Evolutionary conservation across 2,329 filamentous ascomycete genomes (phyloP).

Genomic region (Stagonosporopsis chrysanthemi): DNA sequence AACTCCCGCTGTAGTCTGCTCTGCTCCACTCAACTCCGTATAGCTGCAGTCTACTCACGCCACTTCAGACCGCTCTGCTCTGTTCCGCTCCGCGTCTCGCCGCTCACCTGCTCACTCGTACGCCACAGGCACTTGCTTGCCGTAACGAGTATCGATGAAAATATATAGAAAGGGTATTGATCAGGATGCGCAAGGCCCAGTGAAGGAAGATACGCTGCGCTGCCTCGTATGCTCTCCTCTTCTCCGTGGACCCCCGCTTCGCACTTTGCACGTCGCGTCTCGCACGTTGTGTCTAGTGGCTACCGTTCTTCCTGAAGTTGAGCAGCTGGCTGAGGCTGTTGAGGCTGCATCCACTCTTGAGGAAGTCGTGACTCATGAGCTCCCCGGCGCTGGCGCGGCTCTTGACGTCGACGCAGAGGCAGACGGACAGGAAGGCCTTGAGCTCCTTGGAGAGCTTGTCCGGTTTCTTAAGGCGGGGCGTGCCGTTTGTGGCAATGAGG

Average conservation of each 20-base stretch:
- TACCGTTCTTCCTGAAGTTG: conserved; percentile 78
- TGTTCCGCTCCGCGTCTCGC: background rate
- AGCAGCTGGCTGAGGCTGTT: conserved; percentile 85
- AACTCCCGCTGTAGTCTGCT: background rate
- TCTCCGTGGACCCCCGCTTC: background rate
- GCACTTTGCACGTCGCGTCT: background rate
- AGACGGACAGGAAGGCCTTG: conserved; percentile 95
- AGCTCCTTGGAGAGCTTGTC: conserved; percentile 98
- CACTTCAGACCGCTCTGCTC: background rate
- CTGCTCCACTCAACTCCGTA: background rate
- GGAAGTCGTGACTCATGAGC: conserved; percentile 88
- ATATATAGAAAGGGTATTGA: conserved; percentile 41
- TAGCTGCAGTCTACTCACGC: background rate
- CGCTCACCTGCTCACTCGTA: background rate
- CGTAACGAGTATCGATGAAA: conserved; percentile 23
- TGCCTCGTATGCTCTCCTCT: background rate
- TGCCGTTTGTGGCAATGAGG: conserved; percentile 97
- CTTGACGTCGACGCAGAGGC: conserved; percentile 95
- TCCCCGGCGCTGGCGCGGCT: conserved; percentile 91
- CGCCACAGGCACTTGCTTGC: conserved; percentile 8
- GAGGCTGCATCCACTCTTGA: conserved; percentile 88
- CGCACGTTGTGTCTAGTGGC: conserved; percentile 44
- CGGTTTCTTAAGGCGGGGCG: conserved; percentile 94
- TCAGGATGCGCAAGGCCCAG: conserved; percentile 32
- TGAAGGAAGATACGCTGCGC: conserved; percentile 4